A percentile compares a stretch with the other conserved stretches of the same genome.
phyloP scores from a whole-genome alignment of 2,329 filamentous ascomycete species.

The Coniochaeta sp. region DNA sequence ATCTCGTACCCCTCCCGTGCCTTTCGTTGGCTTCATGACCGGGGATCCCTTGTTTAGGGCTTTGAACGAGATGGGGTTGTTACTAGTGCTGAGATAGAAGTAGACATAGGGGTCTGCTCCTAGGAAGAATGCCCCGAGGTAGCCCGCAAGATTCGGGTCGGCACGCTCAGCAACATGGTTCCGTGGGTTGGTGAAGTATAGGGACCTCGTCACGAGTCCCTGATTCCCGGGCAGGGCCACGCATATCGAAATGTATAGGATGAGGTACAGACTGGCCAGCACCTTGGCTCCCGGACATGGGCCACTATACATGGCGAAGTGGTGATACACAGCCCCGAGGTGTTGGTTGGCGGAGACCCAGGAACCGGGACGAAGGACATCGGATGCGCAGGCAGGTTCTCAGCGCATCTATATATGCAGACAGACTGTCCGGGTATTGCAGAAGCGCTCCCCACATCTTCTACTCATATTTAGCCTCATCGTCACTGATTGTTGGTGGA shows the following conservation, averaged over 20 bases:
- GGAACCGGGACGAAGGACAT: background rate
- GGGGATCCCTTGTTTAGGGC: constrained; percentile 40
- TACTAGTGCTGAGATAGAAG: constrained; percentile 45
- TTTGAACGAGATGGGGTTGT: constrained; percentile 39
- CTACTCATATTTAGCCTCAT: background rate
- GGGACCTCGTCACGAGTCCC: too few relatives aligned
- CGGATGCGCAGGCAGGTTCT: background rate
- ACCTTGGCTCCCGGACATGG: background rate
- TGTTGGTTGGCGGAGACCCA: background rate
- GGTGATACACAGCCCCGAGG: background rate
- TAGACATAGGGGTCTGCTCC: constrained; percentile 46
- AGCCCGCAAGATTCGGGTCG: constrained; percentile 36
- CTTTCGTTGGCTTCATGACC: constrained; percentile 39
- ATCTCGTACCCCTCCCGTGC: constrained; percentile 45
- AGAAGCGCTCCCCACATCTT: background rate
- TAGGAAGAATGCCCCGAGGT: constrained; percentile 47
- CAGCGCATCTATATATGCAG: background rate
- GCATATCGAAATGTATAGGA: constrained; percentile 3
- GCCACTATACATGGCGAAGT: background rate
- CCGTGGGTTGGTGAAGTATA: background rate
- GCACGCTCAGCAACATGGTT: constrained; percentile 21
- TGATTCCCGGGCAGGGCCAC: background rate
- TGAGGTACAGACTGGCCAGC: constrained; percentile 3
- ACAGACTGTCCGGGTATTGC: background rate
- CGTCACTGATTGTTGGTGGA: background rate